Conservation (phyloP, 148 eudicot species). For the Cornus controversa region DNA sequence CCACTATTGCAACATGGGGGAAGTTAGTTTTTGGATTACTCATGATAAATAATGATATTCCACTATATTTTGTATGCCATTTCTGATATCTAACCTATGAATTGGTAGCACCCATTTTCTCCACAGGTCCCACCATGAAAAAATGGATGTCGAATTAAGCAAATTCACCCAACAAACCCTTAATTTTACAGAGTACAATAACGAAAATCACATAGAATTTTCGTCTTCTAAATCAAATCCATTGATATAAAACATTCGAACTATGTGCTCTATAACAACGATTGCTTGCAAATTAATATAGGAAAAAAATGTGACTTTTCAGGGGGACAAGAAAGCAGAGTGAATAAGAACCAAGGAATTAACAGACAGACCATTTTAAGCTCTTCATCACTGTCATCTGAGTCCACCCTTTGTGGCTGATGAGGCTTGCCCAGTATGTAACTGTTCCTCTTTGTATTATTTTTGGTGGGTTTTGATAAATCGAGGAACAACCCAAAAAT, state of each 20-base stretch:
- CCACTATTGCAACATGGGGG: no score
- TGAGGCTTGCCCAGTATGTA: conserved; percentile 21
- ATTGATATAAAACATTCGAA: background rate
- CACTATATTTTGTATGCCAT: no score
- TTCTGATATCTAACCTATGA: no score
- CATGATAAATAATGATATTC: no score
- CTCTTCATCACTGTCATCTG: conserved; percentile 46
- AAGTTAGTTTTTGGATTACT: no score
- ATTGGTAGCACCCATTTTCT: background rate
- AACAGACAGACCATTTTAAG: conserved; percentile 69
- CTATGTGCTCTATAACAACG: background rate
- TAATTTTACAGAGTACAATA: background rate
- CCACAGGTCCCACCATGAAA: background rate
- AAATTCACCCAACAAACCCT: background rate
- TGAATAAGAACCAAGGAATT: background rate
- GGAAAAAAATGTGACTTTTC: background rate
- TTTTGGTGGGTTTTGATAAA: conserved; percentile 50
- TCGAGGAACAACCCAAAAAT: conserved; percentile 74
- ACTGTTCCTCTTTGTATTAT: conserved; percentile 25
- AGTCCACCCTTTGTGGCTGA: conserved; percentile 23
- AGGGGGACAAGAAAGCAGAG: background rate
- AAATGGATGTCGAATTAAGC: background rate
- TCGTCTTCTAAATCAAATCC: background rate
- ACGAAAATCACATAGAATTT: background rate
- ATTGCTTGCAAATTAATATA: background rate